Base-by-base conservation (phyloP, 140 eudicot species). In the Anethum foeniculum region DNA sequence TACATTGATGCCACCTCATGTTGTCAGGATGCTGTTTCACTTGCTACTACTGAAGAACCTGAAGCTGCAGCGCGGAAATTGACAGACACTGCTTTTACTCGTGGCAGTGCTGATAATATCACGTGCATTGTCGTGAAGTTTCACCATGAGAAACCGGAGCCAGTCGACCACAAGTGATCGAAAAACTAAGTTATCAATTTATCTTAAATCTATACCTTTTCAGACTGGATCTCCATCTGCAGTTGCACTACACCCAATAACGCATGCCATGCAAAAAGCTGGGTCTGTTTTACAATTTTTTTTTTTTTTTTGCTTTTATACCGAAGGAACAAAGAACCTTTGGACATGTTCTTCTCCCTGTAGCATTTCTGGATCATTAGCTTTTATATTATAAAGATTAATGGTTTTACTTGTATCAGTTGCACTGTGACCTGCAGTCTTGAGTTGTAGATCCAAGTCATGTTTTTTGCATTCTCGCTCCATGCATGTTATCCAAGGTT, bases 81-180 rank as follows among this genome's bases (percentile, higher is more conserved):
- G 86, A 88, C 88, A 4, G 96, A 91, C 77, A 88, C 98, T 36
- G 98, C 98, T 77, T 93, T 88, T 81, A 84, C 90, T 23, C 90
- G 93, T 43, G 97, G 98, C 21, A 93, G 98, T 71, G 88, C 90
- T 25, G 98, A 93, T 69, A 93, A 93, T 83, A 93, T 93, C 79
- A 91, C 98, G 41, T 91, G 95, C 90, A 91, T 93, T 67, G 98
- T 93, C 16, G 98, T 93, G 84, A 93, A 88, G 82, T 88, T 90
- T 82, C 85, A 83, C 81, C 96, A 90, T 75, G 84, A 80, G 51
- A 77, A 85, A 77, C 64, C 64, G n/a, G 86, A 81, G 7, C 68
- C 80, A 81, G 30, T 82, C 0, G 77, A 84, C 56, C 39, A 71
- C 41, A 69, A 77, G 79, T 54, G 28, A 21, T 18, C 6, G 62